Evolutionary conservation across 202 grass and related monocot genomes (phyloP), one percentile per base, ranked within the genome.

Genomic region (Panicum virgatum): DNA sequence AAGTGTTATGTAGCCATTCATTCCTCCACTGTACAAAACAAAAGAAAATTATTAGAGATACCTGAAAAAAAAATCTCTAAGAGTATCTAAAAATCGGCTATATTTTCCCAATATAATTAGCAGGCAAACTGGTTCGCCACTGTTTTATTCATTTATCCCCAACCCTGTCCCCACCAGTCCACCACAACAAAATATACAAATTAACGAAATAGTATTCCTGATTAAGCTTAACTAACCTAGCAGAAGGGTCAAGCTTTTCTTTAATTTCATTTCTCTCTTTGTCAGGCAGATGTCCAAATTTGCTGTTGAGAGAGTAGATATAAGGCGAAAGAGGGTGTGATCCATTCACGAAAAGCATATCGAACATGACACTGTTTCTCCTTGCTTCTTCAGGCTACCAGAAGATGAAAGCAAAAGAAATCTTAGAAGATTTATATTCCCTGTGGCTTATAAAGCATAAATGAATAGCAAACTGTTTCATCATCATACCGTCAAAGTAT

Each of bases 291-390:
- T 99, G 84, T 56, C 93, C 91, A 82, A 87, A 93, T 83, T 84
- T 96, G 89, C 83, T 96, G 67, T 68, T 90, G 68, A 99, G 88
- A 58, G 96, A 99, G 66, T 92, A 99, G 61, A 99, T 96, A 87
- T 92, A 94, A 80, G 96, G 96, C 2, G 93, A 96, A 62, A 99
- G 86, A 10, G 96, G 83, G 70, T 99, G 96, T 38, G 93, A 94
- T 18, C 86, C 93, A 87, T 96, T 94, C 81, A 99, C 85, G 36
- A 99, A 99, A 90, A 99, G 91, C 92, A 96, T 99, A 73, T 99
- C 91, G 22, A 74, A 90, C 89, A 96, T 90, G 52, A 90, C 52
- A 77, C 93, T 99, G 72, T 99, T 99, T 84, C 96, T 89, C 66
- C 91, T 94, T 83, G 78, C 93, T 96, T 99, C 96, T 64, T 99